Evolutionary conservation across 2,329 filamentous ascomycete species (phyloP).

Genomic region (Fusarium anguioides): DNA sequence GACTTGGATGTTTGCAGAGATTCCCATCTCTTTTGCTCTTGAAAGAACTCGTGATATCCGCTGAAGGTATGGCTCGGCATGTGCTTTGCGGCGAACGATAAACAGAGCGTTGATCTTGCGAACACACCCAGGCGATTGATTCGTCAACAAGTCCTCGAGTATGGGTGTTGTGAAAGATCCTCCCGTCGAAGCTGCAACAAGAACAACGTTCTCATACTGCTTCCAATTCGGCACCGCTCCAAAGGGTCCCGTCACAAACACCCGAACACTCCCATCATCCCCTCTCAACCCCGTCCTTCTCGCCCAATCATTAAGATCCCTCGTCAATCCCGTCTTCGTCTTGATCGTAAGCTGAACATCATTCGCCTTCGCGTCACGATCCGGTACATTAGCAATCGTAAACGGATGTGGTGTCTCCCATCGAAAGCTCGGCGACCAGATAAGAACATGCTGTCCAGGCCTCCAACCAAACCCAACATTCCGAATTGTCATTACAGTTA

Average conservation of each 20-base stretch:
- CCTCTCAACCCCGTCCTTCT: slow-evolving; percentile 23
- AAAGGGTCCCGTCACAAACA: slow-evolving; percentile 42
- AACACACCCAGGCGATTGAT: slow-evolving; percentile 36
- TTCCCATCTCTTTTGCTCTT: slow-evolving; percentile 40
- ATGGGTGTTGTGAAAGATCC: slow-evolving; percentile 42
- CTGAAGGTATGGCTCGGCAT: slow-evolving; percentile 37
- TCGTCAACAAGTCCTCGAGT: slow-evolving; percentile 34
- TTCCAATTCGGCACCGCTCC: slow-evolving; percentile 39
- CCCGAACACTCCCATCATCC: slow-evolving; percentile 20
- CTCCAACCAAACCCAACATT: slow-evolving; percentile 40
- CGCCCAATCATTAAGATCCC: slow-evolving; percentile 40
- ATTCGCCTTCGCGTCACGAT: not conserved
- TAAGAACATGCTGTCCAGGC: slow-evolving; percentile 43
- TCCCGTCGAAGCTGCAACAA: slow-evolving; percentile 40
- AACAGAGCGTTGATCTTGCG: slow-evolving; percentile 39
- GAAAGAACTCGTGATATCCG: slow-evolving; percentile 22
- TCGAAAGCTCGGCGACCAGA: slow-evolving; percentile 42
- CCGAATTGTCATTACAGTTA: slow-evolving; percentile 36
- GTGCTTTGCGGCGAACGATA: slow-evolving; percentile 35
- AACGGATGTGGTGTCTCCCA: slow-evolving; percentile 44
- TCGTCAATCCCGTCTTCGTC: slow-evolving; percentile 41
- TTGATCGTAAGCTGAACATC: slow-evolving; percentile 42
- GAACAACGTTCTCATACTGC: slow-evolving; percentile 40
- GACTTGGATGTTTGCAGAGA: slow-evolving; percentile 38
- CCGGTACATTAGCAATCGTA: slow-evolving; percentile 37